Conservation (phyloP, 139 green algal genomes). For the Closterium sp. region DNA sequence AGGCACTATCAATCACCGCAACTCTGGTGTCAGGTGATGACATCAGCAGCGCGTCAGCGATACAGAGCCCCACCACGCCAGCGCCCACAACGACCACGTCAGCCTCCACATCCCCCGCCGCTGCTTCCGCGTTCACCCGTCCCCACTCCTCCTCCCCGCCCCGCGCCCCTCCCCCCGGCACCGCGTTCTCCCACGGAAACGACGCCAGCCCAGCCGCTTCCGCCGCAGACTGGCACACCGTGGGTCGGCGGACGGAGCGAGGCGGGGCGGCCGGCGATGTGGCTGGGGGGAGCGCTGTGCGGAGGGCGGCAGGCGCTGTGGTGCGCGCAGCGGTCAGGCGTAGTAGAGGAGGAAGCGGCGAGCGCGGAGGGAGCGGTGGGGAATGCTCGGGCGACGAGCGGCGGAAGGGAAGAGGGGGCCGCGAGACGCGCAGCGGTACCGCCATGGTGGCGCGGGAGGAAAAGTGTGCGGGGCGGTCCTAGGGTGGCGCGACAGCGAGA, state of each 20-base stretch:
- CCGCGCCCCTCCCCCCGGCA: background rate
- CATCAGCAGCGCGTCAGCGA: slow-evolving; percentile 27
- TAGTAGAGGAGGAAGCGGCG: background rate
- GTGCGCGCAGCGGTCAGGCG: background rate
- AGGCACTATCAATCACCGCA: slow-evolving; percentile 24
- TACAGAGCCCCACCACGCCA: slow-evolving; percentile 30
- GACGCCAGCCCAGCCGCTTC: background rate
- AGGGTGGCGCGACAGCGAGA: no score
- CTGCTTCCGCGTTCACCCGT: no score
- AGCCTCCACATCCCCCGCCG: slow-evolving; percentile 9
- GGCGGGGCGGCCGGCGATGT: background rate
- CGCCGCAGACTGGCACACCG: background rate
- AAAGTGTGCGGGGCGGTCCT: no score
- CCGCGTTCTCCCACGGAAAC: background rate
- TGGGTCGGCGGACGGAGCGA: background rate
- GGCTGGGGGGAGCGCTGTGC: background rate
- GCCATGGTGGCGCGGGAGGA: background rate
- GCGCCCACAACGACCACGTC: slow-evolving; percentile 38
- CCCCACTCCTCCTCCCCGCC: background rate
- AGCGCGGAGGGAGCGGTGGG: background rate
- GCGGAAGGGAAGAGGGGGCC: background rate
- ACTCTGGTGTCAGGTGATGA: background rate
- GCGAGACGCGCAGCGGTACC: background rate
- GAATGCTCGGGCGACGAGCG: background rate
- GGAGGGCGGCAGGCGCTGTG: background rate